Conservation (phyloP, 2,329 filamentous ascomycete genomes). For the Cercospora nicotianae region DNA sequence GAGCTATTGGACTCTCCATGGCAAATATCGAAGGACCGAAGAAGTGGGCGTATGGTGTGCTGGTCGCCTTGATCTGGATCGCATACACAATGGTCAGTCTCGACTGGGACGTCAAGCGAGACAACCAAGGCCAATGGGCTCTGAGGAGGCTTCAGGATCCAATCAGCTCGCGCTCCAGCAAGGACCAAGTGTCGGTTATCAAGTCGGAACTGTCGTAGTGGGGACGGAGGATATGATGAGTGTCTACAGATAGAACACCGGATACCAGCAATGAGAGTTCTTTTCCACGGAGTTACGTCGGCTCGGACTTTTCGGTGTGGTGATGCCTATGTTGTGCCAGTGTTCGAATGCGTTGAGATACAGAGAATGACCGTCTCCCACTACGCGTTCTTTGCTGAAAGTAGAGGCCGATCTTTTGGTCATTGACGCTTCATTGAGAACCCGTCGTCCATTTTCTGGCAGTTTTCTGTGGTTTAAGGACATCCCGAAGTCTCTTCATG, state of each 20-base stretch:
- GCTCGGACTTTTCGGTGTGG: not conserved
- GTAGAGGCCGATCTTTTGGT: too few species aligned
- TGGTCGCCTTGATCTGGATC: conserved; percentile 43
- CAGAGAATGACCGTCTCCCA: too few species aligned
- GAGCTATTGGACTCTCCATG: conserved; percentile 55
- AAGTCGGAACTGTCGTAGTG: conserved; percentile 1
- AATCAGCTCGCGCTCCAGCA: not conserved
- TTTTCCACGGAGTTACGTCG: not conserved
- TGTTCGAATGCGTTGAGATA: not conserved
- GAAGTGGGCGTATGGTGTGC: conserved; percentile 51
- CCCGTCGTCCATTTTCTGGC: too few species aligned
- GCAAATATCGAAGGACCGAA: conserved; percentile 39
- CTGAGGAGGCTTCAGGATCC: not conserved
- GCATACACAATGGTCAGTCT: conserved; percentile 2
- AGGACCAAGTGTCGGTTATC: not conserved
- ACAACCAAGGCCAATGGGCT: conserved; percentile 10
- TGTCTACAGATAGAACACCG: not conserved
- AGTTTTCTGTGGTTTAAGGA: too few species aligned
- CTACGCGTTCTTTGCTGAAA: too few species aligned
- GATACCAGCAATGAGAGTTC: not conserved
- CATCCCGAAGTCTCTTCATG: not conserved
- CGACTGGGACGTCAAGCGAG: conserved; percentile 11
- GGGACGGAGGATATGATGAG: not conserved
- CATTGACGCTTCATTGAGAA: too few species aligned
- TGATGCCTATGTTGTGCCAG: not conserved